These are phyloP conservation scores for Fonsecaea multimorphosa DNA, from an alignment of 2,329 filamentous ascomycete genomes.

Conservation along the genomic window DNA sequence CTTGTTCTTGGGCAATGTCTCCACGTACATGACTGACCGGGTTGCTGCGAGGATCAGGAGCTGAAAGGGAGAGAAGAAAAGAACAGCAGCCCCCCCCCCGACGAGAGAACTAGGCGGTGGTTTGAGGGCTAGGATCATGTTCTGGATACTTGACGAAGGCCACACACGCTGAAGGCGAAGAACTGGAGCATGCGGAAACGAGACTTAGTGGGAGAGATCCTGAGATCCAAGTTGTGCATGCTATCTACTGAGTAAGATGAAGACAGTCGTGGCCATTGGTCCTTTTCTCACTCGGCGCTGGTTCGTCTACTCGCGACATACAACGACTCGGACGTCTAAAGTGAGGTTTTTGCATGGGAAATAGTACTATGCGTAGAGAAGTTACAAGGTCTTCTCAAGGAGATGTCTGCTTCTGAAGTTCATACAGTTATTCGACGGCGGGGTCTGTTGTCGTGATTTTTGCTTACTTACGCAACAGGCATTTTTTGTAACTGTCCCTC, in stretches of 20 bases:
- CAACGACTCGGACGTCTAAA: not conserved
- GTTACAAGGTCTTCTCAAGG: not conserved
- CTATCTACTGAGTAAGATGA: too few species aligned
- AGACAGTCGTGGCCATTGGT: too few species aligned
- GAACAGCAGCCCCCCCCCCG: too few species aligned
- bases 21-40: conserved; percentile 18
- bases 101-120: too few species aligned
- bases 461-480: not conserved
- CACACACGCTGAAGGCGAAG: too few species aligned
- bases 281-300: too few species aligned
- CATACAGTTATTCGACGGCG: not conserved
- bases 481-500: not conserved
- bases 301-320: not conserved
- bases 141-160: too few species aligned
- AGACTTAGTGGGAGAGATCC: too few species aligned
- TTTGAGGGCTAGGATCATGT: too few species aligned
- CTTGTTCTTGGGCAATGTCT: conserved; percentile 19
- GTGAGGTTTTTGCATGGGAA: not conserved
- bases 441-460: not conserved
- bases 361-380: not conserved
- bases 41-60: conserved; percentile 18
- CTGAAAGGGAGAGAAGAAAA: not conserved
- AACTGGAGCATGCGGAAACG: too few species aligned
- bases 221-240: too few species aligned
- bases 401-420: not conserved